Base-by-base conservation (phyloP, 176 grass and related monocot species). In the Rhipidocladum racemiflorum region DNA sequence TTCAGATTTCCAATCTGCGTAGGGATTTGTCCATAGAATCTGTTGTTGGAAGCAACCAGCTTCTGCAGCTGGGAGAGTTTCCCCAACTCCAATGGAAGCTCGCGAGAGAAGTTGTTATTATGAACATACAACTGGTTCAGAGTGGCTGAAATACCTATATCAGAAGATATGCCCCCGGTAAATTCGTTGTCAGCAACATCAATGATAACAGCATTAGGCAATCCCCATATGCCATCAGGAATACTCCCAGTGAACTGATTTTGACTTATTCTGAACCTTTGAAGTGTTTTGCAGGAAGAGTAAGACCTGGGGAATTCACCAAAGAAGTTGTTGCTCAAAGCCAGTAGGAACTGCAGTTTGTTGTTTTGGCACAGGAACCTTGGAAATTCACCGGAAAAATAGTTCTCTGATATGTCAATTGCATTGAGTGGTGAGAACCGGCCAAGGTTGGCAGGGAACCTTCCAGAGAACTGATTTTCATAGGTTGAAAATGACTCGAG, bases 341-440 rank as follows among this genome's bases (percentile, higher is more conserved):
- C 96, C 77, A 98, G 83, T 81, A 98, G 82, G 67, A 86, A 98
- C 70, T 84, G 88, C 28, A 98, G 15, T 11, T 90, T 98, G 49
- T 87, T 76, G 57, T 91, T 93, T 91, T 93, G 78, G 56, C 92
- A 95, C 30, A 98, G 75, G 64, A 90, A 98, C 75, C 87, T 89
- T 0, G 96, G 96, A 78, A 95, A 98, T 71, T 91, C 83, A n/a
- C 96, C 96, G 9, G 87, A 86, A 61, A 98, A 98, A 75, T 85
- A 91, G 29, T 98, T 98, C 59, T 91, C 90, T 51, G 96, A 98
- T 91, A 98, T 98, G 76, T 98, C 96, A 20, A 98, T 90, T 61
- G 72, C 78, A 72, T 93, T 84, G 66, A 98, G 88, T 66, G 96
- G 92, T 11, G 92, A 93, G 64, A 86, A 93, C 9, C 83, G 82